Evolutionary conservation across 805 yeast genomes (phyloP).

Genomic region (Nadsonia fulvescens): DNA sequence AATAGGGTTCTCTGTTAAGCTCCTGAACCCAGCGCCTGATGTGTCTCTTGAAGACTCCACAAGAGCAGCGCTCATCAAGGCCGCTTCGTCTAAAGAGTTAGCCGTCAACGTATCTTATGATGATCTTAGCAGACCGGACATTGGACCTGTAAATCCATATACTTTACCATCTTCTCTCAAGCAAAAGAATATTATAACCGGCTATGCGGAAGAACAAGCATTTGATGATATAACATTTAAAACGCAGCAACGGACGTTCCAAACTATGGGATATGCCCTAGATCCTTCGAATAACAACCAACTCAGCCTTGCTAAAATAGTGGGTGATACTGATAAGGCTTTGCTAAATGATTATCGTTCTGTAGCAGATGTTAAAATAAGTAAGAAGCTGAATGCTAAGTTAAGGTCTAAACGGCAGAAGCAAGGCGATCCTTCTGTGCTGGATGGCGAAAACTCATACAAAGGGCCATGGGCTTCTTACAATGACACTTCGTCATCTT

Average conservation of each 20-base stretch:
- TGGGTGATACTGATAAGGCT: conserved; percentile 1
- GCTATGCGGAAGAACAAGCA: too few species aligned
- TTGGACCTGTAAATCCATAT: too few species aligned
- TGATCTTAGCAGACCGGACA: too few species aligned
- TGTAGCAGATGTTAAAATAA: not conserved
- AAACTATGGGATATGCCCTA: conserved; percentile 18
- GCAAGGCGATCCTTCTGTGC: conserved; percentile 23
- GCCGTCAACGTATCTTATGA: too few species aligned
- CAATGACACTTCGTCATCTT: conserved; percentile 10
- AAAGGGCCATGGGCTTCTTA: conserved; percentile 52
- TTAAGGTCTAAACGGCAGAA: conserved; percentile 16
- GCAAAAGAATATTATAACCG: conserved; percentile 14
- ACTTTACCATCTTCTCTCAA: conserved; percentile 13
- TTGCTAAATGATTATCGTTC: too few species aligned
- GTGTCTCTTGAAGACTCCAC: too few species aligned
- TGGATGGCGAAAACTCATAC: conserved; percentile 28
- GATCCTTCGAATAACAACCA: conserved; percentile 13
- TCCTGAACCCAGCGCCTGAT: too few species aligned
- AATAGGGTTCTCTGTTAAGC: too few species aligned
- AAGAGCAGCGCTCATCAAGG: too few species aligned
- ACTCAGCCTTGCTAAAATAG: conserved; percentile 1
- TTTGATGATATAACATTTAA: conserved; percentile 26
- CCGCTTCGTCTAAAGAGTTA: too few species aligned
- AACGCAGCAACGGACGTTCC: conserved; percentile 22
- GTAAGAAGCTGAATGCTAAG: not conserved